These are phyloP conservation scores for Paramyrothecium roridum DNA, from an alignment of 2,329 filamentous ascomycete genomes.

Conservation along the genomic window DNA sequence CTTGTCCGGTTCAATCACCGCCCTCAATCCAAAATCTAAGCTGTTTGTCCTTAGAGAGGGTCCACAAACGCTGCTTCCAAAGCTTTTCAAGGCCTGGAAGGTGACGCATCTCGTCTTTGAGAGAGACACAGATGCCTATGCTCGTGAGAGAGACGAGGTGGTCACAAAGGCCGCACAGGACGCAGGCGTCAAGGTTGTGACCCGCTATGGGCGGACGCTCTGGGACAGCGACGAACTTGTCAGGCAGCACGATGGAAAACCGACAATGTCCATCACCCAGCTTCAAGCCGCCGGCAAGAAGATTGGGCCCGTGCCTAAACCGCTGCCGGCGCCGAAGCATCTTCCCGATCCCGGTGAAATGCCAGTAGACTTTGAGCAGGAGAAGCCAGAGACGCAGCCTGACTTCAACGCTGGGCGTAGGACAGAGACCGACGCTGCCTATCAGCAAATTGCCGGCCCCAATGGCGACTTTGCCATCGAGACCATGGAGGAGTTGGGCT, in stretches of 20 bases:
- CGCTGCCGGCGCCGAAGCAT: conserved; percentile 54
- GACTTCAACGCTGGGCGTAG: conserved; percentile 62
- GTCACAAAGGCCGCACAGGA: conserved; percentile 58
- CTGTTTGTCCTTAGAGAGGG: conserved; percentile 70
- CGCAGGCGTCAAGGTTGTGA: conserved; percentile 67
- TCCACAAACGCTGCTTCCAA: conserved; percentile 67
- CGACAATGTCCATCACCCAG: conserved; percentile 72
- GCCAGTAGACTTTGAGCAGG: conserved; percentile 55
- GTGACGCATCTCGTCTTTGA: conserved; percentile 77
- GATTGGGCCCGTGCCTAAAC: conserved; percentile 58
- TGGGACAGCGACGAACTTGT: conserved; percentile 73
- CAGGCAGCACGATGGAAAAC: conserved; percentile 60
- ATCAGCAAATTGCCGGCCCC: conserved; percentile 61
- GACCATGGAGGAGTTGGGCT: conserved; percentile 67
- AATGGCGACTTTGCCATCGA: conserved; percentile 68
- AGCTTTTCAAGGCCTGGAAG: conserved; percentile 70
- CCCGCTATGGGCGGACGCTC: conserved; percentile 62
- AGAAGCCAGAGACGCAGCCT: conserved; percentile 43
- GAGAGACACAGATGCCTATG: conserved; percentile 75
- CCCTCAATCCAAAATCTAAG: conserved; percentile 67
- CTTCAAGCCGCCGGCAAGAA: conserved; percentile 61
- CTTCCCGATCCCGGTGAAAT: conserved; percentile 66
- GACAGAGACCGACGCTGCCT: conserved; percentile 52
- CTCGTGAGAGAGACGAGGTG: conserved; percentile 56
- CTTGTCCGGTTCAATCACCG: conserved; percentile 63